A percentile compares a stretch with the other conserved stretches of the same genome.
phyloP scores from a whole-genome alignment of 2,329 filamentous ascomycete species.

The Fusarium guadeloupense region DNA sequence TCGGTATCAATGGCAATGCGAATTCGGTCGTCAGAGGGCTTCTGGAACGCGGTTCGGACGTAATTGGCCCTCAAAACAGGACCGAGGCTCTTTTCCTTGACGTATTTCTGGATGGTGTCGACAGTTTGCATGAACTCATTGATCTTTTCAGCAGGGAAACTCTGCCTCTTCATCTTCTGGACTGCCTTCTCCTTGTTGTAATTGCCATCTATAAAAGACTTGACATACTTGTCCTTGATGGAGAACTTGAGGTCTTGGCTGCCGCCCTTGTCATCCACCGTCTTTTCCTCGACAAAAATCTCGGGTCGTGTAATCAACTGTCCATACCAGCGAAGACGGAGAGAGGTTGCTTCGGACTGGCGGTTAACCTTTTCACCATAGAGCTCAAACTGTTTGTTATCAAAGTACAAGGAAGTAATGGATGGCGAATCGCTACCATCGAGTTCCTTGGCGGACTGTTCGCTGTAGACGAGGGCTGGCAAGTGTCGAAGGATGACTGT shows the following conservation, averaged over 20 bases:
- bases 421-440: conserved; percentile 86
- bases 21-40: conserved; percentile 88
- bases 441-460: conserved; percentile 82
- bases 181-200: conserved; percentile 94
- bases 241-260: conserved; percentile 83
- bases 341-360: conserved; percentile 77
- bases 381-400: conserved; percentile 84
- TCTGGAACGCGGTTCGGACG: conserved; percentile 93
- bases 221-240: conserved; percentile 94
- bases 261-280: conserved; percentile 76
- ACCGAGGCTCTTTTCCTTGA: conserved; percentile 79
- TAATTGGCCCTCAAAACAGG: conserved; percentile 93
- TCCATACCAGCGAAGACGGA: conserved; percentile 92
- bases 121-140: conserved; percentile 77
- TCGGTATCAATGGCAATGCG: conserved; percentile 94
- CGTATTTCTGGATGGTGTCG: conserved; percentile 79
- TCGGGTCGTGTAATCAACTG: conserved; percentile 81
- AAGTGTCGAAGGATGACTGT: conserved; percentile 91
- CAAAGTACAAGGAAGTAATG: conserved; percentile 96
- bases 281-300: conserved; percentile 90
- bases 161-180: conserved; percentile 84
- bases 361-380: conserved; percentile 87
- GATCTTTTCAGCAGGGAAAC: conserved; percentile 71
- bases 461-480: conserved; percentile 92
- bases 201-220: conserved; percentile 84